Evolutionary conservation across 306 rosid species (phyloP), one percentile per base, ranked within the genome.

Genomic region (Dalbergia oliveri): DNA sequence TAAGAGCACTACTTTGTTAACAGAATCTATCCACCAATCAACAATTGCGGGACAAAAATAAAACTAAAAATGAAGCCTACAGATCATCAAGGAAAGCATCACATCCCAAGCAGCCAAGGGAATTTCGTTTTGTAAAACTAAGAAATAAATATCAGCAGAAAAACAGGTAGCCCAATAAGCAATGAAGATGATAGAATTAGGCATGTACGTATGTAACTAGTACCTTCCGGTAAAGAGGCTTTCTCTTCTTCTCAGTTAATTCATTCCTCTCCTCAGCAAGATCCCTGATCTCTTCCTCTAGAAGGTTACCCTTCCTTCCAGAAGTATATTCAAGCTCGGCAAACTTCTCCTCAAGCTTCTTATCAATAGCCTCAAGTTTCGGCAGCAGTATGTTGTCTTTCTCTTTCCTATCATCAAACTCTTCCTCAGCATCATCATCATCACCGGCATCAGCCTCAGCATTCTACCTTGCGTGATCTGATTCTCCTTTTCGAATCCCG

Each of bases 261-360:
- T 89, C 85, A 82, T 95, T 95, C 87, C 99, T 90, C 88, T 93
- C 99, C 90, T 93, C 99, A 9, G 98, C 99, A 68, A 95, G 97
- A 84, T 91, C 93, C 84, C 90, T 91, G 60, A 95, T 95, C 79
- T 91, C 97, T 87, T 87, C 98, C 88, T 95, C 99, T 13, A 95
- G 77, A 67, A 81, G 85, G 82, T 91, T 93, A 26, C 99, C 99
- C 90, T 90, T 93, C 89, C 85, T 91, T 70, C 99, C 98, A 86
- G 93, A 95, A 0, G 97, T 95, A 83, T 90, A 93, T 73, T 91
- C 97, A 75, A 95, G 89, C 51, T 90, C 96, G 4, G 92, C 94
- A 23, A 93, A 88, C 88, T 91, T 95, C 85, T 93, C 89, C 81
- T 95, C 98, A 59, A 95, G 97, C 64, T 84, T 85, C 84, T 86